Percentiles rank a stretch among this genome's conserved stretches.
These are phyloP conservation scores for Chaetomium strumarium DNA, from an alignment of 2,329 filamentous ascomycete species.

Conservation along the genomic window DNA sequence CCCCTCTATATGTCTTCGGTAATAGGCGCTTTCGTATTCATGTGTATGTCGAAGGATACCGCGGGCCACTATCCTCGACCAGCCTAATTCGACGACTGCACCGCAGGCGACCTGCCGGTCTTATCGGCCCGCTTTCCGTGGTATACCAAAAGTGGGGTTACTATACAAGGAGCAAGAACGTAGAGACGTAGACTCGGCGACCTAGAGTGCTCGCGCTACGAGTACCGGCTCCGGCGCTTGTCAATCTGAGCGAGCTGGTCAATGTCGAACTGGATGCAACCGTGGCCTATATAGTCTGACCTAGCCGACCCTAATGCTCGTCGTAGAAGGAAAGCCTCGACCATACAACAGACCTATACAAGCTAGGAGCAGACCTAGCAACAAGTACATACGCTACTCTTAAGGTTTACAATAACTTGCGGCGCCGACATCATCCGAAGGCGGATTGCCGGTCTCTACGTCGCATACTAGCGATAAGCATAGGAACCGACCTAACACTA, in stretches of 20 bases:
- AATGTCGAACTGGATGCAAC: slow-evolving; percentile 8
- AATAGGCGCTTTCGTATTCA: slow-evolving; percentile 1
- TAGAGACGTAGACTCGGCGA: slow-evolving; percentile 4
- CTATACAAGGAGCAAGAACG: slow-evolving; percentile 6
- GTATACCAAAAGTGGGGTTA: slow-evolving; percentile 3
- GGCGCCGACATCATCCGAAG: background rate
- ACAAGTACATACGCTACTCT: background rate
- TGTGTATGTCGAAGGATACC: slow-evolving; percentile 1
- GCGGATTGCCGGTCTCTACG: background rate
- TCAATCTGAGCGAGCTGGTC: slow-evolving; percentile 7
- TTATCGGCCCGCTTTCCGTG: slow-evolving; percentile 1
- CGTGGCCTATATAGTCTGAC: slow-evolving; percentile 7
- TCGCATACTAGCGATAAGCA: background rate
- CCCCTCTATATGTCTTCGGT: slow-evolving; percentile 3
- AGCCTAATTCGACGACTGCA: slow-evolving; percentile 1
- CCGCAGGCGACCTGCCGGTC: background rate
- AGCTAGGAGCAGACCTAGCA: slow-evolving; percentile 9
- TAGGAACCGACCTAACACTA: no score
- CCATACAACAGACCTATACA: slow-evolving; percentile 1
- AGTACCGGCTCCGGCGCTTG: slow-evolving; percentile 9
- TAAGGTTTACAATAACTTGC: background rate
- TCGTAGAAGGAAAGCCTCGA: slow-evolving; percentile 11
- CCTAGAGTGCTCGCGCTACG: slow-evolving; percentile 9
- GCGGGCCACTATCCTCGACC: background rate
- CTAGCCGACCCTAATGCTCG: slow-evolving; percentile 4